These are phyloP conservation scores for Rutstroemia sydowiana DNA, from an alignment of 2,329 filamentous ascomycete genomes.

Conservation along the genomic window DNA sequence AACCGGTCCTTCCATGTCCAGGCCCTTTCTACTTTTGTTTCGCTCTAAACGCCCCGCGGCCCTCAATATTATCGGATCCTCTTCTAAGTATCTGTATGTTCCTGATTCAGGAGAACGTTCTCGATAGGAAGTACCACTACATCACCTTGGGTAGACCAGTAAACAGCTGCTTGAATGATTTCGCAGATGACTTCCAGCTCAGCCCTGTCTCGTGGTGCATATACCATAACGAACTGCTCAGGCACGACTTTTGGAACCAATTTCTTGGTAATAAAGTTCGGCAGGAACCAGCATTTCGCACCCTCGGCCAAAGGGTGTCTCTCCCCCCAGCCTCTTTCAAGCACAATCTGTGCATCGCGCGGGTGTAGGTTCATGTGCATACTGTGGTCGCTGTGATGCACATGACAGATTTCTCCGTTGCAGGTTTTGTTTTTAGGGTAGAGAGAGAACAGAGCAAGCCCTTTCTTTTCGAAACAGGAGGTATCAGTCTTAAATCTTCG, in stretches of 20 bases:
- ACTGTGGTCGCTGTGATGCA: conserved; percentile 68
- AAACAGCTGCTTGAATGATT: conserved; percentile 69
- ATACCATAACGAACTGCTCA: conserved; percentile 71
- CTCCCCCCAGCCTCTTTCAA: conserved; percentile 75
- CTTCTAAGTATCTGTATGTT: no score
- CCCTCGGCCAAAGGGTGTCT: conserved; percentile 59
- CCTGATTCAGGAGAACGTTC: background rate
- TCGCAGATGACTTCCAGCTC: conserved; percentile 61
- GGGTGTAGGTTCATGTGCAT: conserved; percentile 78
- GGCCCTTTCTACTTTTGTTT: no score
- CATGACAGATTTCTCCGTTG: conserved; percentile 75
- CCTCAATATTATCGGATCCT: no score
- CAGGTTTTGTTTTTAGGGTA: conserved; percentile 62
- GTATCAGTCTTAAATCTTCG: conserved; percentile 51
- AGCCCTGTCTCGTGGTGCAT: conserved; percentile 63
- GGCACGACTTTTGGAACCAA: conserved; percentile 42
- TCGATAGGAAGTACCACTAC: conserved; percentile 18
- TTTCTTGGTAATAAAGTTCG: background rate
- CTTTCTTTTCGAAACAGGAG: conserved; percentile 77
- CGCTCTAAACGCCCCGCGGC: no score
- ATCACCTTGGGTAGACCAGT: conserved; percentile 47
- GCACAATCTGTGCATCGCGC: conserved; percentile 62
- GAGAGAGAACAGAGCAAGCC: conserved; percentile 64
- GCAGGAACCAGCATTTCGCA: conserved; percentile 48
- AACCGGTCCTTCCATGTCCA: background rate